phyloP scores from a whole-genome alignment of 2,329 filamentous ascomycete genomes.

The Aquanectria penicillioides region DNA sequence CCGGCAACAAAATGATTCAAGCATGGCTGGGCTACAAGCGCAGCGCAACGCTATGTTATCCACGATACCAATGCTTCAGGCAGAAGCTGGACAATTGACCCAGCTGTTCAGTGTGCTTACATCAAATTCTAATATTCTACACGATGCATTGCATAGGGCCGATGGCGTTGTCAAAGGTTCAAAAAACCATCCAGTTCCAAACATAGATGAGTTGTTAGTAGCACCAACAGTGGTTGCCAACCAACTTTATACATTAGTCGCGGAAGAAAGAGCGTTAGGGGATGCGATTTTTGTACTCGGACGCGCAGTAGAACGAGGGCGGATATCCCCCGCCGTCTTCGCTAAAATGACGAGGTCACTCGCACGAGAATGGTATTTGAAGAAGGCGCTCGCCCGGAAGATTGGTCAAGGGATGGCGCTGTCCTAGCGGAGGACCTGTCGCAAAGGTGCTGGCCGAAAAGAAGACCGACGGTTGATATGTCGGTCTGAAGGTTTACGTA shows the following conservation, averaged over 20 bases:
- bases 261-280: constrained; percentile 86
- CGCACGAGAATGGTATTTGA: constrained; percentile 83
- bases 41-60: constrained; percentile 81
- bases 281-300: constrained; percentile 88
- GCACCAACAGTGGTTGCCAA: constrained; percentile 92
- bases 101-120: constrained; percentile 76
- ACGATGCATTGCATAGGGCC: constrained; percentile 79
- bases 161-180: constrained; percentile 81
- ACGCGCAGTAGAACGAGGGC: constrained; percentile 76
- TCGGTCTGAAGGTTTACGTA: constrained; percentile 9
- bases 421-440: constrained; percentile 17
- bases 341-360: constrained; percentile 80
- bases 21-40: constrained; percentile 78
- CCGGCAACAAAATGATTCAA: constrained; percentile 76
- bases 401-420: constrained; percentile 82
- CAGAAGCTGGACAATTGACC: constrained; percentile 77
- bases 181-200: constrained; percentile 74
- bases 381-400: constrained; percentile 83
- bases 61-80: constrained; percentile 75
- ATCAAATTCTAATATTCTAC: constrained; percentile 82
- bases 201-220: constrained; percentile 91
- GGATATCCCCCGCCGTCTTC: constrained; percentile 77
- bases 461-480: background rate
- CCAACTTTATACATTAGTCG: constrained; percentile 88
- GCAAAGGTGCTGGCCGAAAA: too few relatives aligned